phyloP scores from a whole-genome alignment of 352 stramenopile genomes.

The Elongisporangium undulatum region DNA sequence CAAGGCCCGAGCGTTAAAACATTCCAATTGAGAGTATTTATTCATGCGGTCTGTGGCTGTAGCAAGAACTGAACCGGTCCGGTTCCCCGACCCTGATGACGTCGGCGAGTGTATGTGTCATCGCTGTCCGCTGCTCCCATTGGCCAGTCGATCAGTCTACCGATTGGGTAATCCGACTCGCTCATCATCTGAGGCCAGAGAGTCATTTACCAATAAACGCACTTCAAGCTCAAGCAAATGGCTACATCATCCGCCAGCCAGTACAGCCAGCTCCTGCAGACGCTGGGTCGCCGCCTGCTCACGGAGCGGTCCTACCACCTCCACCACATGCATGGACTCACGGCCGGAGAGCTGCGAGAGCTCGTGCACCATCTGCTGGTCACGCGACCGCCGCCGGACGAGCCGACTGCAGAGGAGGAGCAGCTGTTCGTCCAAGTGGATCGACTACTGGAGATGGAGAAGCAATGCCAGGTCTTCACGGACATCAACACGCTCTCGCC shows the following conservation, averaged over 20 bases:
- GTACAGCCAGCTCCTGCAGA: too few relatives aligned
- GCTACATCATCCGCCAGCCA: too few relatives aligned
- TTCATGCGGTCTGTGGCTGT: too few relatives aligned
- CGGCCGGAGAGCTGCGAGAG: conserved; percentile 25
- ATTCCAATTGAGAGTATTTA: neutral
- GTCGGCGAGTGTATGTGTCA: neutral
- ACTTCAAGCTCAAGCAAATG: neutral
- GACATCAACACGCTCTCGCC: conserved; percentile 14
- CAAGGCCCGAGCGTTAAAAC: conserved; percentile 16
- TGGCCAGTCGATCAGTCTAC: neutral
- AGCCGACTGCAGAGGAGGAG: conserved; percentile 12
- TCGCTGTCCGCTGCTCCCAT: neutral
- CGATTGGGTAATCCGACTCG: neutral
- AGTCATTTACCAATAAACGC: neutral
- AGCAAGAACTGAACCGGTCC: neutral
- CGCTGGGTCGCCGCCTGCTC: too few relatives aligned
- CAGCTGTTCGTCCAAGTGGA: conserved; percentile 36
- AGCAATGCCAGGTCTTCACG: conserved; percentile 13
- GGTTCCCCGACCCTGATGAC: neutral
- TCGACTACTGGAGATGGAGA: conserved; percentile 6
- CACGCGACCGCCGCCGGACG: conserved; percentile 26
- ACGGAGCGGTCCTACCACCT: too few relatives aligned
- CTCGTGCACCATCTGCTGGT: conserved; percentile 52
- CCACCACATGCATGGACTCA: too few relatives aligned
- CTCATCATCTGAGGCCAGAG: neutral